Base-by-base conservation (phyloP, 2,329 filamentous ascomycete species). In the Byssochlamys sp. region DNA sequence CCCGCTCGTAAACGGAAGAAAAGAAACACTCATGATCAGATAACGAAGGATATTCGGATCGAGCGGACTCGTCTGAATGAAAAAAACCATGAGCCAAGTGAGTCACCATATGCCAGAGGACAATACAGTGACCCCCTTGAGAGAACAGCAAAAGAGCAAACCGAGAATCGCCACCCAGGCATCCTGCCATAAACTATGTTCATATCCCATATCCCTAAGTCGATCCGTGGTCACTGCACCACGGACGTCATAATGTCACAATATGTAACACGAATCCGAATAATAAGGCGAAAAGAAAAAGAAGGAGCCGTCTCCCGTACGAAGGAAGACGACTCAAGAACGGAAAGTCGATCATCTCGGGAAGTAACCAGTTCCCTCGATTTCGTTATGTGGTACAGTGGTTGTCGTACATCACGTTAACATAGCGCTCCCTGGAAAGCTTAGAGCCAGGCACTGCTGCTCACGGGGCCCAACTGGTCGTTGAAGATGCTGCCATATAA, bases 401-500 rank as follows among this genome's bases (percentile, higher is more conserved):
- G 25, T 45, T 24, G 24, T 52, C 7, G 48, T 28, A 27, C 49
- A 10, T 26, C 14, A 11, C 25, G 19, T 11, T 6, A 55, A 26
- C 26, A 3, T 12, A 49, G 26, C 29, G 48, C 12, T 26, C 2
- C 45, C 45, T 19, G n/a, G n/a, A 11, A 9, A 1, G 49, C 66
- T 33, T 64, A 78, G 31, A 78, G 71, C 77, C 77, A 78, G 25
- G 70, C 62, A 33, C 71, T 65, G 4, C 62, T 59, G 35, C 65
- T 64, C 55, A 74, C 63, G 14, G 72, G 64, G 5, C 70, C 71
- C 28, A 73, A 65, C 52, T 69, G 66, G 61, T 77, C 74, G 45
- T 77, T 77, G 67, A 88, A 86, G 69, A 87, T 84, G 59, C 77
- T 80, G 54, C 80, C 73, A 65, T 88, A 81, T 12, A 95, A 74